Evolutionary conservation across 164 flowering plant species (phyloP).

Genomic region (Pachysandra terminalis): DNA sequence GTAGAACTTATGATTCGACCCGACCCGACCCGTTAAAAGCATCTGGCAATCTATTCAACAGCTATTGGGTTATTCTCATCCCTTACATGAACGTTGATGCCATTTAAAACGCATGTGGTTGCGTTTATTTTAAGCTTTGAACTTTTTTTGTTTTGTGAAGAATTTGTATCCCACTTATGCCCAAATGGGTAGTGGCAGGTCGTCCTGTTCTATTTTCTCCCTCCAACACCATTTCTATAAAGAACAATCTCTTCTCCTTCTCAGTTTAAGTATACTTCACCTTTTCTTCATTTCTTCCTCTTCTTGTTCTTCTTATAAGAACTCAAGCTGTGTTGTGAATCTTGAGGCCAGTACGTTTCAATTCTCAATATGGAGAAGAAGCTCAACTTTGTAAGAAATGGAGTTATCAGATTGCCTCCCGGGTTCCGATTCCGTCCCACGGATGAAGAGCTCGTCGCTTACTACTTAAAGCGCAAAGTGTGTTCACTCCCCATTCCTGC

Average conservation of each 20-base stretch:
- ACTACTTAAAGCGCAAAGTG: conserved; percentile 3
- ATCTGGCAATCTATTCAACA: no score
- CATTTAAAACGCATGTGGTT: no score
- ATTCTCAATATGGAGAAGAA: conserved; percentile 1
- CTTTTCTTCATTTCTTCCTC: not conserved
- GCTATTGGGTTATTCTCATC: no score
- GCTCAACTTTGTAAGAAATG: not conserved
- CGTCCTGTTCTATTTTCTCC: not conserved
- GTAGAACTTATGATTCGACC: no score
- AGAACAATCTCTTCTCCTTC: not conserved
- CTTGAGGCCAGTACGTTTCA: not conserved
- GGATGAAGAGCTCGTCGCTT: conserved; percentile 1
- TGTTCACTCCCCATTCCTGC: not conserved
- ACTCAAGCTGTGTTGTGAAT: no score
- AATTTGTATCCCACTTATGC: conserved; percentile 4
- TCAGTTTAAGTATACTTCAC: not conserved
- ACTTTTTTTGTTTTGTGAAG: no score
- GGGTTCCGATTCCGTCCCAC: conserved; percentile 6
- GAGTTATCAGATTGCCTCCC: not conserved
- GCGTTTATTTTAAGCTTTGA: no score
- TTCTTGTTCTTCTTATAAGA: no score
- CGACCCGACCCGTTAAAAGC: no score
- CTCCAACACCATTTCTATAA: conserved; percentile 5
- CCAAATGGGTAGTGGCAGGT: not conserved
- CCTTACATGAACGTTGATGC: no score